phyloP scores from a whole-genome alignment of 2,329 filamentous ascomycete species.

The Ceratocystis harringtonii region DNA sequence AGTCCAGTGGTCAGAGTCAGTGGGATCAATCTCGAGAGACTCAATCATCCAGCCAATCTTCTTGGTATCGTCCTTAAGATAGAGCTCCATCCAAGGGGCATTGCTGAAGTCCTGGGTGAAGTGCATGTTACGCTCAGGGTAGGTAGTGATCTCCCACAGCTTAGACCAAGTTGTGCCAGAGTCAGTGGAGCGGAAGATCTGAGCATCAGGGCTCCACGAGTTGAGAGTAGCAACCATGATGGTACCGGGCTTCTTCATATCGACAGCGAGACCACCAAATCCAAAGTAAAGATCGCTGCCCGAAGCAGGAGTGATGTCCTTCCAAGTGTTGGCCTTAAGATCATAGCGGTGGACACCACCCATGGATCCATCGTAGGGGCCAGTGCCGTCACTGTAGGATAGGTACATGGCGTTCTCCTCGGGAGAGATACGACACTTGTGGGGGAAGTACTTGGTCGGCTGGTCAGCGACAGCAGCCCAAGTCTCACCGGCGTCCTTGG shows the following conservation, averaged over 20 bases:
- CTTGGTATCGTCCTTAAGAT: conserved; percentile 33
- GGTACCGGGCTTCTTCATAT: conserved; percentile 39
- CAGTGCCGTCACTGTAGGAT: conserved; percentile 38
- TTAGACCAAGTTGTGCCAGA: conserved; percentile 39
- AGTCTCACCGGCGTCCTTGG: conserved; percentile 37
- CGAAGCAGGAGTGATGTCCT: conserved; percentile 40
- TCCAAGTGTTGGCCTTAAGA: conserved; percentile 34
- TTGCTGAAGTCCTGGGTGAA: conserved; percentile 33
- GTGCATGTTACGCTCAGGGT: conserved; percentile 31
- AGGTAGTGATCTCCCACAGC: conserved; percentile 37
- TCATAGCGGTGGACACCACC: conserved; percentile 42
- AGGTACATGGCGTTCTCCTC: conserved; percentile 40
- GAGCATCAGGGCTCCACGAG: conserved; percentile 44
- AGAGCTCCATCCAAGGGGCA: conserved; percentile 40
- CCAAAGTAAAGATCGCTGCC: conserved; percentile 35
- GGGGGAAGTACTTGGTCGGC: conserved; percentile 36
- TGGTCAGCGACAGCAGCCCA: conserved; percentile 38
- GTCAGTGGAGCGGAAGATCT: conserved; percentile 40
- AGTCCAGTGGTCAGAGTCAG: conserved; percentile 44
- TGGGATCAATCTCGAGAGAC: conserved; percentile 40
- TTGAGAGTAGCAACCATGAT: conserved; percentile 42
- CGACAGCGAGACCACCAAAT: conserved; percentile 41
- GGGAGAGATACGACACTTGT: conserved; percentile 37
- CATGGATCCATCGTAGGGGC: conserved; percentile 40
- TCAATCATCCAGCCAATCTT: conserved; percentile 48